A percentile compares a stretch with the other conserved stretches of the same genome.
phyloP scores from a whole-genome alignment of 305 asterid species.

The Solanum hybrid region DNA sequence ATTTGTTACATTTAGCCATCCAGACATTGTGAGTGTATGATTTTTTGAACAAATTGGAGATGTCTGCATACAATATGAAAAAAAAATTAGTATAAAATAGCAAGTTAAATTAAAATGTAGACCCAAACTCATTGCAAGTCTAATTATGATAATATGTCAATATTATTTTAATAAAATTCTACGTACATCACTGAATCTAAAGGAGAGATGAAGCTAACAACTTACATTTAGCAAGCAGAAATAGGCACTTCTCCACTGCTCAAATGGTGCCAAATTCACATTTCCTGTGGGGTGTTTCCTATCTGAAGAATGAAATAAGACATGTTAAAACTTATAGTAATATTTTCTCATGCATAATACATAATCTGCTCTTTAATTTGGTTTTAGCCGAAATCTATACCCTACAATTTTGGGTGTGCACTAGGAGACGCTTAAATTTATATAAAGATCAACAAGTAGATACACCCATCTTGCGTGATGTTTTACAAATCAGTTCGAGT shows the following conservation, averaged over 20 bases:
- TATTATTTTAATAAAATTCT: background rate
- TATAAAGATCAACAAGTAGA: background rate
- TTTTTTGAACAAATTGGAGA: slow-evolving; percentile 12
- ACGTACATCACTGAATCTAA: too few species aligned
- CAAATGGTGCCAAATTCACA: slow-evolving; percentile 32
- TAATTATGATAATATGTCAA: background rate
- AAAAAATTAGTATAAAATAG: too few species aligned
- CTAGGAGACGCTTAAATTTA: background rate
- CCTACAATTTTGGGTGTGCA: background rate
- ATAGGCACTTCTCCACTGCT: slow-evolving; percentile 42
- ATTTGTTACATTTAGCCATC: slow-evolving; percentile 36
- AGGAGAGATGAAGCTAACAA: background rate
- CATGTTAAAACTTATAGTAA: background rate
- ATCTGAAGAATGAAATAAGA: slow-evolving; percentile 18
- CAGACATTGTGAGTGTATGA: slow-evolving; percentile 15
- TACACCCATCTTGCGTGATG: rapidly evolving
- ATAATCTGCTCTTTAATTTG: background rate
- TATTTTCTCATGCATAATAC: background rate
- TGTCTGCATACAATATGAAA: background rate
- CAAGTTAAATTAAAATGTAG: background rate
- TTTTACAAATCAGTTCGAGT: background rate
- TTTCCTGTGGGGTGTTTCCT: slow-evolving; percentile 25
- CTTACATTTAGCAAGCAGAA: slow-evolving; percentile 34
- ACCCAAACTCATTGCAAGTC: background rate
- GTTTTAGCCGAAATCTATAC: background rate